These are phyloP conservation scores for Geosmithia flava DNA, from an alignment of 2,329 filamentous ascomycete genomes.

Conservation along the genomic window DNA sequence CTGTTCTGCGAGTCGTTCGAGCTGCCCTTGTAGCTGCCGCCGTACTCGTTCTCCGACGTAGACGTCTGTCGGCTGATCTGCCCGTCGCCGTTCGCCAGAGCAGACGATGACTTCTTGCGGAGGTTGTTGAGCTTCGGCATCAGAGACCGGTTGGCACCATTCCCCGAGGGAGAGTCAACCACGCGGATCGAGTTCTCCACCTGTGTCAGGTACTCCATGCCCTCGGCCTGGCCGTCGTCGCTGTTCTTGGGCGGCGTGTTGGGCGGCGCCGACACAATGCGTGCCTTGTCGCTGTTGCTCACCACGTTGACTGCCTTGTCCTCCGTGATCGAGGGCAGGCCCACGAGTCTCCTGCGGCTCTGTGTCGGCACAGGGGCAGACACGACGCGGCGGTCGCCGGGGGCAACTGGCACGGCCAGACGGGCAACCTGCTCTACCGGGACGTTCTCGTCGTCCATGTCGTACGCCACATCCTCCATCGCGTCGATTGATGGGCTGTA, in stretches of 20 bases:
- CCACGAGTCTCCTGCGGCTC: slow-evolving; percentile 20
- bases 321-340: slow-evolving; percentile 37
- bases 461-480: slow-evolving; percentile 1
- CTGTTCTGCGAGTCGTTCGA: slow-evolving; percentile 4
- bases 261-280: slow-evolving; percentile 34
- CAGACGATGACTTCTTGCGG: neutral
- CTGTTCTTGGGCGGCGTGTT: slow-evolving; percentile 16
- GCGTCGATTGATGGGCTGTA: neutral
- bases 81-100: neutral
- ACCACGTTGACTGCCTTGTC: slow-evolving; percentile 12
- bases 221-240: slow-evolving; percentile 17
- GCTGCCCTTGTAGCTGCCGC: slow-evolving; percentile 6
- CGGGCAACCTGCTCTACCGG: slow-evolving; percentile 12
- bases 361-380: slow-evolving; percentile 38
- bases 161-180: slow-evolving; percentile 34
- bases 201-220: slow-evolving; percentile 30
- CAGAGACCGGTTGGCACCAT: slow-evolving; percentile 1
- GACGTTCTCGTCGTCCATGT: slow-evolving; percentile 8
- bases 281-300: slow-evolving; percentile 19
- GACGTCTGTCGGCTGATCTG: neutral
- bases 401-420: slow-evolving; percentile 16
- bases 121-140: neutral
- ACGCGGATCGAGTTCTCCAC: slow-evolving; percentile 41
- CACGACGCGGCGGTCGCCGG: slow-evolving; percentile 30
- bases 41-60: slow-evolving; percentile 4